Conservation (phyloP, 2,329 filamentous ascomycete genomes). For the Diaporthe sp. region DNA sequence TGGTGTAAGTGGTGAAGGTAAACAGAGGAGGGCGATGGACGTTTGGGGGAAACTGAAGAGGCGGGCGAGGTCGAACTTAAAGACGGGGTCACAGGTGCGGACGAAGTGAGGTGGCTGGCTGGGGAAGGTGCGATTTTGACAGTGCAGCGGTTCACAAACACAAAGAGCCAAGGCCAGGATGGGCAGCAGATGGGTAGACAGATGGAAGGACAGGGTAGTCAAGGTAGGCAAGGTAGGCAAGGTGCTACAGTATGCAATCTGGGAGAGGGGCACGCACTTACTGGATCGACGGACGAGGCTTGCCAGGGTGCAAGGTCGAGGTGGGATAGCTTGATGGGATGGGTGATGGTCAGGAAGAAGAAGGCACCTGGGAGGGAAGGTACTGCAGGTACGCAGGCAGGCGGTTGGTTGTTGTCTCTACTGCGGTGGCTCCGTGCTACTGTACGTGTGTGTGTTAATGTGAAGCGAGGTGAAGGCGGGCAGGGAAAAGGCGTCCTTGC, state of each 20-base stretch:
- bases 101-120: conserved; percentile 33
- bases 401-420: background rate
- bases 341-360: background rate
- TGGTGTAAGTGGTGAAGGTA: conserved; percentile 19
- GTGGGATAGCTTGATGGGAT: background rate
- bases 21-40: conserved; percentile 20
- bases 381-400: conserved; percentile 26
- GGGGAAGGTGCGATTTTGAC: conserved; percentile 30
- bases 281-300: conserved; percentile 27
- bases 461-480: conserved; percentile 13
- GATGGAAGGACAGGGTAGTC: conserved; percentile 12
- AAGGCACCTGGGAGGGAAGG: background rate
- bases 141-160: conserved; percentile 38
- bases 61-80: conserved; percentile 37
- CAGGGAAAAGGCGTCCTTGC: background rate
- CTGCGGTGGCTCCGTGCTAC: background rate
- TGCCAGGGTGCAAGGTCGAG: conserved; percentile 30
- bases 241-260: conserved; percentile 18
- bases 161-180: conserved; percentile 22
- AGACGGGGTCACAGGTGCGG: conserved; percentile 31
- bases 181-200: background rate
- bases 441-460: background rate
- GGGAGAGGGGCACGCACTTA: conserved; percentile 23
- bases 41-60: conserved; percentile 5
- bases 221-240: background rate